Evolutionary conservation across 1,284 basidiomycete species (phyloP).

Genomic region (Pholiota adiposa): DNA sequence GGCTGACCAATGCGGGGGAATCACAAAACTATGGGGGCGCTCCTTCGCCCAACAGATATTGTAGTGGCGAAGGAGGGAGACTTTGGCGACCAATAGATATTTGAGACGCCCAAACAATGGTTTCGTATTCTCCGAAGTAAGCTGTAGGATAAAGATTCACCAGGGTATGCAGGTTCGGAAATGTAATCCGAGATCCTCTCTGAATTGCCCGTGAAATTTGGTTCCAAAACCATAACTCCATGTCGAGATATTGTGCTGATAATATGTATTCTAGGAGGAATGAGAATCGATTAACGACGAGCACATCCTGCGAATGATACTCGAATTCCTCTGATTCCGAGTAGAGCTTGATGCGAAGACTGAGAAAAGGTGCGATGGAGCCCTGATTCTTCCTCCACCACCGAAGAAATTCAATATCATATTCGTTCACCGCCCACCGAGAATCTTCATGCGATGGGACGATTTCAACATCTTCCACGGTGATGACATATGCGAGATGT

Average conservation of each 20-base stretch:
- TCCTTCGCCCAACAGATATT: no score
- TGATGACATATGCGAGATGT: background rate
- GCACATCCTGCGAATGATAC: background rate
- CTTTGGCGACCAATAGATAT: background rate
- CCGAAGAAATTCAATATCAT: background rate
- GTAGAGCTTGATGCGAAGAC: background rate
- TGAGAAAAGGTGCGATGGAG: background rate
- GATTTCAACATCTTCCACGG: background rate
- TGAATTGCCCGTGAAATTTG: background rate
- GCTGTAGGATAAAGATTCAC: background rate
- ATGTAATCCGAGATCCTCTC: background rate
- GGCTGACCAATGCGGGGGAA: background rate
- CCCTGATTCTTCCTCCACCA: background rate
- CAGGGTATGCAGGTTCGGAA: background rate
- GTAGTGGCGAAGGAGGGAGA: background rate
- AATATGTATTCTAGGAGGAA: background rate
- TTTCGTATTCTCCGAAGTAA: no score
- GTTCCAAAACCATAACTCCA: background rate
- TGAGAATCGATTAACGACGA: no score
- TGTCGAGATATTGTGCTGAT: background rate
- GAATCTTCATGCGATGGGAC: background rate
- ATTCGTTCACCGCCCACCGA: no score
- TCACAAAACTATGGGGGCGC: no score
- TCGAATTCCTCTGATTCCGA: background rate
- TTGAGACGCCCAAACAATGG: no score